Base-by-base conservation (phyloP, 805 yeast species). In the Teunomyces stri region DNA sequence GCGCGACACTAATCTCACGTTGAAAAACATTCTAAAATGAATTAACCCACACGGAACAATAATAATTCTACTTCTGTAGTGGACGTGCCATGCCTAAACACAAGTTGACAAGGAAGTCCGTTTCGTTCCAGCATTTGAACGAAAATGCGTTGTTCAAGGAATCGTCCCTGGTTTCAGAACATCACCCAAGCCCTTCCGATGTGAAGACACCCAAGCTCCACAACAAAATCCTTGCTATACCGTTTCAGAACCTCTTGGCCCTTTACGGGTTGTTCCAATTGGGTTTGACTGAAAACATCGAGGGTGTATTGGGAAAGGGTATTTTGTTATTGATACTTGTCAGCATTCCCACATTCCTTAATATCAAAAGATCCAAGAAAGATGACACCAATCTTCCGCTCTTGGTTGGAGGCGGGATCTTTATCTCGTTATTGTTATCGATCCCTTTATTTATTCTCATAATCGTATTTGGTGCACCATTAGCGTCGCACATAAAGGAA, bases 381-480 rank as follows among this genome's bases (percentile, higher is more conserved):
- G 35, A 40, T 18, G 16, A 38, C 31, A 38, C 45, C 15, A 53
- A 47, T 34, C 48, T 44, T 25, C 39, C 52, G 16, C 28, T 47
- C 11, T 50, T 55, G 29, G 47, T 59, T 15, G 49, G 28, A 3
- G 60, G 70, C 18, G 51, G 71, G 12, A 25, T 66, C 1, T 43
- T 69, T 5, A 45, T 74, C 2, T 61, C 78, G 2, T 25, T 70
- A 1, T 21, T 67, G 3, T 52, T 72, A n/a, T 57, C 80, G 5
- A 33, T 68, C 1, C 76, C 74, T 2, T 46, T 72, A n/a, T 74
- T 70, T 50, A 47, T 65, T 6, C 49, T 62, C 1, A 61, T 85
- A 40, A 70, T 89, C 1, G 56, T 89, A 10, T 80, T 88, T 59
- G 97, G 97, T 6, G 95, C 96, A 0, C 96, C 97, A 11, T 69